Base-by-base conservation (phyloP, 495 filamentous ascomycete genomes). In the Penicillium soppii region DNA sequence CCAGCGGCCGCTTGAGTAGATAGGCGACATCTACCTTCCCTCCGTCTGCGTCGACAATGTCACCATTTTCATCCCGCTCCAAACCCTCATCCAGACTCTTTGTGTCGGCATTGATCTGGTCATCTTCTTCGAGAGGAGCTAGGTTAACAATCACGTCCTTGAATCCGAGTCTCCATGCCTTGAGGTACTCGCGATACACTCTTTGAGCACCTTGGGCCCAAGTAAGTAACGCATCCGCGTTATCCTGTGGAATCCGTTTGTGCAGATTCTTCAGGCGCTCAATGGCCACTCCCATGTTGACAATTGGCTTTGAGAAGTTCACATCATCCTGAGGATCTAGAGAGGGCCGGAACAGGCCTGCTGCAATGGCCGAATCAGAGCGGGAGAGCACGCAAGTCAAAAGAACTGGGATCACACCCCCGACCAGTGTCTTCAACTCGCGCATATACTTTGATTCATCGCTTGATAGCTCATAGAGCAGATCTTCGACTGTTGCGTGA, bases 21-120 rank as follows among this genome's bases (percentile, higher is more conserved):
- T 90, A 95, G 9, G 92, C 94, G 48, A 99, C 94, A 72, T 97
- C 92, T 40, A 96, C 94, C 43, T 88, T 86, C 64, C 96, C 91
- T 0, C 91, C 92, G 47, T 94, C 79, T 29, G 80, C 80, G 38
- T 87, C 82, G 30, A 92, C 70, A 4, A 95, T 74, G 62, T 92
- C 88, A 8, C 90, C 91, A 46, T 90, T 80, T 50, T 85, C 83
- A 55, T 95, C 88, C 43, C 85, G 77, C 39, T 86, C 83, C 68
- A 94, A 72, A 17, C 85, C 84, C 60, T 88, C 80, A 53, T 89
- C 76, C 23, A 88, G 73, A 32, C 70, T 75, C 41, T 74, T 85
- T 55, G 72, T 84, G 57, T 66, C 77, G 49, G 61, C 78, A 68
- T 70, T 82, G 61, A 53, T 69, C 9, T 57, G 63, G 30, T 72